Evolutionary conservation across 495 filamentous ascomycete genomes (phyloP), one percentile per base, ranked within the genome.

Genomic region (Cercophora newfieldiana): DNA sequence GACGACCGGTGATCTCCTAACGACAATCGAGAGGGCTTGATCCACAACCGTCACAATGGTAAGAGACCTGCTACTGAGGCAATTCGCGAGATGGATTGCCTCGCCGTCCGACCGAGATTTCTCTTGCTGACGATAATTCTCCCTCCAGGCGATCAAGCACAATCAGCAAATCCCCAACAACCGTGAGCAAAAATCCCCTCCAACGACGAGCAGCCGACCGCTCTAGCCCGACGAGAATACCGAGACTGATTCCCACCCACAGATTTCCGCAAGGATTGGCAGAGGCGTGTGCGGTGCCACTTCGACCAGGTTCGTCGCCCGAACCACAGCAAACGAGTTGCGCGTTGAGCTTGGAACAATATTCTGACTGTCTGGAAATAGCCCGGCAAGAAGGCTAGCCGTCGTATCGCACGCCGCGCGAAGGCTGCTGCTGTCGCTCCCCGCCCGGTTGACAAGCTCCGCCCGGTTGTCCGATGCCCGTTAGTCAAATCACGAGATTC

Each of bases 201-300:
- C 66, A 63, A 67, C 62, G 55, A 61, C 66, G 51, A 70, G 51
- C 51, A 44, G 65, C 59, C 53, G 60, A 49, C 28, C 47, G 47
- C 26, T 19, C 56, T 26, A 59, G 54, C 54, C 12, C 54, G 59
- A 60, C 37, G 63, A 61, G 54, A 33, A 66, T 26, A 62, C 24
- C 44, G 49, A 47, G 68, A 69, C 68, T 72, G 68, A 76, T 73
- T 54, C 53, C 50, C 57, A 57, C 67, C 62, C 65, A 69, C 74
- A 94, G 92, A 99, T 82, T 99, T 99, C 93, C 95, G 93, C 87
- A 99, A 99, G 93, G 92, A 99, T 86, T 99, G 95, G 95, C 93
- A 97, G 83, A 91, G 91, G 82, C 93, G 95, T 84, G 95, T 99
- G 73, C 91, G 93, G 83, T 87, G 88, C 79, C 96, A 98, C 87